Evolutionary conservation across 2,329 filamentous ascomycete species (phyloP).

Genomic region (Claviceps pazoutovae): DNA sequence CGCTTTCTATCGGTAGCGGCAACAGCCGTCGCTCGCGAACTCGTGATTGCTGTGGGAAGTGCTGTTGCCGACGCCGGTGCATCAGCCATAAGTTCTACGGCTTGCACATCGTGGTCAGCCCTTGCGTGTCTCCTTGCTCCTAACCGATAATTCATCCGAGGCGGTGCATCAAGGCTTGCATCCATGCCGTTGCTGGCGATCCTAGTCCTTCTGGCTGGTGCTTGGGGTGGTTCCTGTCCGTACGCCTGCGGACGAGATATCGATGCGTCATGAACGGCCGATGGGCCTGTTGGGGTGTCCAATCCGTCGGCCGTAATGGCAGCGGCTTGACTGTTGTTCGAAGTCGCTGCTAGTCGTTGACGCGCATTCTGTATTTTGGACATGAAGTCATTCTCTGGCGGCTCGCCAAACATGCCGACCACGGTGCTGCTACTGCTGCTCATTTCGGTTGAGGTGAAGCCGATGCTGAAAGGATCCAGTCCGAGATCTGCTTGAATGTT

Average conservation of each 20-base stretch:
- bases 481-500: constrained; percentile 21
- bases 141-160: constrained; percentile 48
- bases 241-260: constrained; percentile 12
- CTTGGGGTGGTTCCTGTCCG: constrained; percentile 34
- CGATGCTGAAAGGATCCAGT: constrained; percentile 38
- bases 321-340: constrained; percentile 23
- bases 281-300: constrained; percentile 42
- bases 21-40: constrained; percentile 19
- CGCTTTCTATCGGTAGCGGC: constrained; percentile 61
- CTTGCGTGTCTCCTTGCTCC: constrained; percentile 28
- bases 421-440: constrained; percentile 25
- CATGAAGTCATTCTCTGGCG: constrained; percentile 40
- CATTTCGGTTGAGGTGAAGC: constrained; percentile 25
- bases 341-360: constrained; percentile 28
- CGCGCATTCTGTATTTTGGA: constrained; percentile 39
- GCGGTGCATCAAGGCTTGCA: constrained; percentile 41
- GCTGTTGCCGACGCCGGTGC: constrained; percentile 19
- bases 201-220: constrained; percentile 38
- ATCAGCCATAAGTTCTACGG: constrained; percentile 28
- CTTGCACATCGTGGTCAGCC: constrained; percentile 18
- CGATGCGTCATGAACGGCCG: constrained; percentile 10
- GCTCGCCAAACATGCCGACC: constrained; percentile 25
- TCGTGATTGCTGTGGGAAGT: constrained; percentile 23
- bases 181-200: constrained; percentile 41
- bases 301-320: constrained; percentile 37